These are phyloP conservation scores for Rhodotorula kratochvilovae DNA, from an alignment of 768 basidiomycete species.

Conservation along the genomic window DNA sequence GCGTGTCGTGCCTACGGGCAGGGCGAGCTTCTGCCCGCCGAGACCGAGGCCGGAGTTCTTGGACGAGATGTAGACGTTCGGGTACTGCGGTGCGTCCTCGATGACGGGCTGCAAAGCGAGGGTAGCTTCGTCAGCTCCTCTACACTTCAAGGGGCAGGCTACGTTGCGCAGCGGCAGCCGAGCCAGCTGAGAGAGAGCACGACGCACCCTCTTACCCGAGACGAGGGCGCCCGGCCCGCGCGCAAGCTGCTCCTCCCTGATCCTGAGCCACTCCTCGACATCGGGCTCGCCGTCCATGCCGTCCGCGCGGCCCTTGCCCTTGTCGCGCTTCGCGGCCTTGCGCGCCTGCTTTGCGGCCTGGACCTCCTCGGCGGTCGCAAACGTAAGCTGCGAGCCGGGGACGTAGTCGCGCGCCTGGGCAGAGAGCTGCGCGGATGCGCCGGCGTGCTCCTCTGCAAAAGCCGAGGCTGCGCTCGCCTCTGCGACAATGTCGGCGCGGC, in stretches of 20 bases:
- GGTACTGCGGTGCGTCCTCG: conserved; percentile 54
- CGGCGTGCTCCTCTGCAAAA: background rate
- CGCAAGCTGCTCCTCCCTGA: conserved; percentile 24
- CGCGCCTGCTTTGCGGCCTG: conserved; percentile 34
- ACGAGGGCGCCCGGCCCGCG: conserved; percentile 29
- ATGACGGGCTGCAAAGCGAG: conserved; percentile 32
- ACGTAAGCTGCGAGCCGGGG: conserved; percentile 33
- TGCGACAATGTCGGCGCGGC: conserved; percentile 54
- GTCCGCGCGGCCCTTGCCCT: conserved; percentile 21
- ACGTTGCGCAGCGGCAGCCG: too few relatives aligned
- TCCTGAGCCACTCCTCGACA: conserved; percentile 25
- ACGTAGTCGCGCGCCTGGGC: conserved; percentile 30
- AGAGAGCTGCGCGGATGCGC: conserved; percentile 2
- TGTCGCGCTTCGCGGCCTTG: conserved; percentile 24
- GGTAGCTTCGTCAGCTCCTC: background rate
- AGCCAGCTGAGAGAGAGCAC: background rate
- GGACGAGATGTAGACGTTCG: conserved; percentile 80
- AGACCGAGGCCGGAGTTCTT: conserved; percentile 59
- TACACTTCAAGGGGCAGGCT: too few relatives aligned
- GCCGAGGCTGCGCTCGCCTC: background rate
- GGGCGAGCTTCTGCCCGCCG: conserved; percentile 68
- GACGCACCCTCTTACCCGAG: conserved; percentile 20
- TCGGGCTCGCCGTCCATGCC: conserved; percentile 11
- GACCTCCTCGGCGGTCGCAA: conserved; percentile 29
- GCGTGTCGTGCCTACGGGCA: conserved; percentile 77